A percentile compares a stretch with the other conserved stretches of the same genome.
phyloP scores from a whole-genome alignment of 2,329 filamentous ascomycete species.

The Verticillium albo-atrum region DNA sequence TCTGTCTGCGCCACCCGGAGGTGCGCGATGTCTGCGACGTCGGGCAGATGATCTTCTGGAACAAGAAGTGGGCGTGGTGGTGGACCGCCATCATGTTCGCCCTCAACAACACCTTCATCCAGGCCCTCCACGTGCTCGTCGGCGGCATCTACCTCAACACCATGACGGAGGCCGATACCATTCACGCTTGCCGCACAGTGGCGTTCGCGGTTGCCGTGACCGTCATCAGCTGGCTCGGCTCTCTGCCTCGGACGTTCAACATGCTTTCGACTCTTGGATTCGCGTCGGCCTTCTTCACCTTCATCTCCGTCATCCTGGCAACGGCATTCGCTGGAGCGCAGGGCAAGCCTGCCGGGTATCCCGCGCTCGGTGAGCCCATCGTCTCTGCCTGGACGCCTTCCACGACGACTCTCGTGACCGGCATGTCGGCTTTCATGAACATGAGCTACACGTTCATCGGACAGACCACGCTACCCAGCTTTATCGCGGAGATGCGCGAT shows the following conservation, averaged over 20 bases:
- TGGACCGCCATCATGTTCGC: conserved; percentile 80
- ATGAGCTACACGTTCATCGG: conserved; percentile 96
- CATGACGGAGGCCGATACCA: conserved; percentile 65
- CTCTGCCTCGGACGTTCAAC: conserved; percentile 80
- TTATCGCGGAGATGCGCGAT: conserved; percentile 89
- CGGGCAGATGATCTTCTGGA: conserved; percentile 92
- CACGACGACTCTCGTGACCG: conserved; percentile 76
- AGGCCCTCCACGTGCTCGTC: conserved; percentile 75
- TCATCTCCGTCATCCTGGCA: conserved; percentile 80
- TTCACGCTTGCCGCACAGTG: conserved; percentile 68
- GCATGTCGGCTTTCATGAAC: conserved; percentile 86
- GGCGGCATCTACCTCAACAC: conserved; percentile 88
- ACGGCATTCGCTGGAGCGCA: conserved; percentile 78
- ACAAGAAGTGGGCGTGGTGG: conserved; percentile 68
- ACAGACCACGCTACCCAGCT: conserved; percentile 88
- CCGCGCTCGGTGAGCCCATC: conserved; percentile 56
- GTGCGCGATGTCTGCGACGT: conserved; percentile 92
- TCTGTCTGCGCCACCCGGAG: conserved; percentile 86
- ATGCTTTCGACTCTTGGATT: conserved; percentile 76
- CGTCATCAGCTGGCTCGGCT: conserved; percentile 71
- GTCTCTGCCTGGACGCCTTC: conserved; percentile 63
- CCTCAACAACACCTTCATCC: conserved; percentile 72
- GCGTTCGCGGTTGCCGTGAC: conserved; percentile 71
- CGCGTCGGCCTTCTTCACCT: conserved; percentile 79
- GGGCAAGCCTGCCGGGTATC: conserved; percentile 65